Evolutionary conservation across 2,329 filamentous ascomycete genomes (phyloP).

Genomic region (Penicillium sp.): DNA sequence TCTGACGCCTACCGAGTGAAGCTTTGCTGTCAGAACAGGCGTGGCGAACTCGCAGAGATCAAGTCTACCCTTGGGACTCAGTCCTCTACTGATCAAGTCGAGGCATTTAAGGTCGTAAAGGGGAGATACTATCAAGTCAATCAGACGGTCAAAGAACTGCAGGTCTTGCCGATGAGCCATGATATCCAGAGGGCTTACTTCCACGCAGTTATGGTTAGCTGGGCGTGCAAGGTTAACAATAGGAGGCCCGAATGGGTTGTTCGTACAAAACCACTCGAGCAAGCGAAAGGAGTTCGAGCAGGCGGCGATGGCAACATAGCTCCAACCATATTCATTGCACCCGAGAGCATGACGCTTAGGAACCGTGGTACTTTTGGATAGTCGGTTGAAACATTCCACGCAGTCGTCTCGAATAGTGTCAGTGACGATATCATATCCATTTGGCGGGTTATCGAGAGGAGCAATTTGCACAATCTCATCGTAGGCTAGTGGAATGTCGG

Average conservation of each 20-base stretch:
- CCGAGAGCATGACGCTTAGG: not conserved
- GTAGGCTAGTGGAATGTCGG: not conserved
- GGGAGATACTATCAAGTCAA: not conserved
- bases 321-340: conserved; percentile 17
- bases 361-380: not conserved
- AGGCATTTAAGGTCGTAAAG: not conserved
- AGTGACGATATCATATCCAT: conserved; percentile 7
- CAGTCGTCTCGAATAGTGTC: conserved; percentile 13
- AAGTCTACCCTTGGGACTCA: not conserved
- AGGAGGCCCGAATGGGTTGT: not conserved
- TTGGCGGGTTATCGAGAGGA: not conserved
- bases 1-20: not conserved
- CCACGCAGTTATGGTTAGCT: not conserved
- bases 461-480: not conserved
- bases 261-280: conserved; percentile 6
- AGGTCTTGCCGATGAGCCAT: not conserved
- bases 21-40: not conserved
- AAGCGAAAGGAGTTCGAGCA: not conserved
- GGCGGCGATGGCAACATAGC: conserved; percentile 9
- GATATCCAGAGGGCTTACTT: not conserved
- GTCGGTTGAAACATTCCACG: conserved; percentile 9
- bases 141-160: not conserved
- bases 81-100: not conserved
- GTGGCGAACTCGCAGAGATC: not conserved
- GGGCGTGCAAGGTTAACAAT: not conserved